These are phyloP conservation scores for Mentha longifolia DNA, from an alignment of 257 asterid species.

Conservation along the genomic window DNA sequence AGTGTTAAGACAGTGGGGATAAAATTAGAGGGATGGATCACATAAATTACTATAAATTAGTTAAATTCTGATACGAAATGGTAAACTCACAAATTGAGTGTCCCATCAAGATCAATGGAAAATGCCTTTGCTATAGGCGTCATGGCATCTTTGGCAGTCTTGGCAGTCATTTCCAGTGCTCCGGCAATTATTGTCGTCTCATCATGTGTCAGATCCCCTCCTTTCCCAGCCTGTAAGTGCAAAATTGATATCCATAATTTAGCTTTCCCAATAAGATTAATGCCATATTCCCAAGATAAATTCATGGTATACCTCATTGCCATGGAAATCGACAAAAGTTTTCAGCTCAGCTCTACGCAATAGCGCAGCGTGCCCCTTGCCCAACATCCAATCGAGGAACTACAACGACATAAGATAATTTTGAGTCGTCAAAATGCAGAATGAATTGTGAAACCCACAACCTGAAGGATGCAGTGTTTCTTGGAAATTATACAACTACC, in stretches of 20 bases:
- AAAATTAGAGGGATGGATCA: conserved; percentile 10
- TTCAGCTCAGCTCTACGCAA: conserved; percentile 95
- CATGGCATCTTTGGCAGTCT: conserved; percentile 98
- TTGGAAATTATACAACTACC: too few species aligned
- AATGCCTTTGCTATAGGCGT: conserved; percentile 95
- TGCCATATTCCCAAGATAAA: conserved; percentile 1
- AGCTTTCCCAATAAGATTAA: conserved; percentile 5
- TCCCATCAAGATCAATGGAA: conserved; percentile 88
- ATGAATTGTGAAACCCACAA: neutral
- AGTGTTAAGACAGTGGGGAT: conserved; percentile 22
- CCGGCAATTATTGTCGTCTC: conserved; percentile 99
- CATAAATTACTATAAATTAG: neutral
- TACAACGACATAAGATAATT: conserved; percentile 30
- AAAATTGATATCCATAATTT: conserved; percentile 22
- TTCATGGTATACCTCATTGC: conserved; percentile 74
- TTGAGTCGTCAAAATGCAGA: neutral
- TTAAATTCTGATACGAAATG: conserved; percentile 26
- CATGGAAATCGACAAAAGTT: conserved; percentile 98
- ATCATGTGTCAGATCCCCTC: conserved; percentile 98
- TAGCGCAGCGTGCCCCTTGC: conserved; percentile 95
- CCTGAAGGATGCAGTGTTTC: too few species aligned
- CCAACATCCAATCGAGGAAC: conserved; percentile 98
- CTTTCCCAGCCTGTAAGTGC: conserved; percentile 84
- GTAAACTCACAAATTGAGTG: conserved; percentile 85
- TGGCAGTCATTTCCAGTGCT: conserved; percentile 87